phyloP scores from a whole-genome alignment of 2,329 filamentous ascomycete genomes.

The Ceratocystis variospora region DNA sequence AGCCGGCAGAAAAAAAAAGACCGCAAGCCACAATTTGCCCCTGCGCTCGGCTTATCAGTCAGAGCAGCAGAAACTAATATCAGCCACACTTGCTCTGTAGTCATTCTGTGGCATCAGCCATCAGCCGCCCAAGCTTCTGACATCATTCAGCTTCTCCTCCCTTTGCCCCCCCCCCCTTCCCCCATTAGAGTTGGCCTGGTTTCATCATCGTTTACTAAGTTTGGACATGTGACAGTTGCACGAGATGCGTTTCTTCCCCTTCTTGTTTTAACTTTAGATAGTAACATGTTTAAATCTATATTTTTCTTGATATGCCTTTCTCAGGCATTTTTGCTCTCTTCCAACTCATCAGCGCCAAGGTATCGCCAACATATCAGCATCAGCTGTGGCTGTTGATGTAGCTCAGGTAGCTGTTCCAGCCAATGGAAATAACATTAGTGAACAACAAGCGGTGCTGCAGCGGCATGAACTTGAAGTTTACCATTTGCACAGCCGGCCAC shows the following conservation, averaged over 20 bases:
- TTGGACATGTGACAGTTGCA: conserved; percentile 1
- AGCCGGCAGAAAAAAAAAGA: background rate
- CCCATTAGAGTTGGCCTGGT: background rate
- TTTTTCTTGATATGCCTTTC: background rate
- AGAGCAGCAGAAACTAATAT: background rate
- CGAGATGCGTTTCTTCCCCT: no score
- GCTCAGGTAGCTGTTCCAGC: conserved; percentile 53
- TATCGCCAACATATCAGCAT: background rate
- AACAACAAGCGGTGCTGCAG: conserved; percentile 71
- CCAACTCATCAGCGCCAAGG: background rate
- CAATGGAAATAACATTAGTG: conserved; percentile 65
- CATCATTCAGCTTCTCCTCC: background rate
- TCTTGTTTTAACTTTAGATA: no score
- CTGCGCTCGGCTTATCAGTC: background rate
- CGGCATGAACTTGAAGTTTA: conserved; percentile 80
- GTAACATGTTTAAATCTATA: background rate
- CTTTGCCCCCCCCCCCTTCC: background rate
- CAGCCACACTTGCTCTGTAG: conserved; percentile 18
- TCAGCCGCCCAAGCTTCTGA: conserved; percentile 39
- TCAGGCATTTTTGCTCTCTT: background rate
- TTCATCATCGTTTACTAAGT: conserved; percentile 1
- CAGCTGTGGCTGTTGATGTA: conserved; percentile 40
- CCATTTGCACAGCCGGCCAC: conserved; percentile 73
- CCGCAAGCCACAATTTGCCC: background rate
- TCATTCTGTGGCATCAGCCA: conserved; percentile 36